Evolutionary conservation across 169 alveolate genomes (phyloP).

Genomic region (Blepharisma undulans): DNA sequence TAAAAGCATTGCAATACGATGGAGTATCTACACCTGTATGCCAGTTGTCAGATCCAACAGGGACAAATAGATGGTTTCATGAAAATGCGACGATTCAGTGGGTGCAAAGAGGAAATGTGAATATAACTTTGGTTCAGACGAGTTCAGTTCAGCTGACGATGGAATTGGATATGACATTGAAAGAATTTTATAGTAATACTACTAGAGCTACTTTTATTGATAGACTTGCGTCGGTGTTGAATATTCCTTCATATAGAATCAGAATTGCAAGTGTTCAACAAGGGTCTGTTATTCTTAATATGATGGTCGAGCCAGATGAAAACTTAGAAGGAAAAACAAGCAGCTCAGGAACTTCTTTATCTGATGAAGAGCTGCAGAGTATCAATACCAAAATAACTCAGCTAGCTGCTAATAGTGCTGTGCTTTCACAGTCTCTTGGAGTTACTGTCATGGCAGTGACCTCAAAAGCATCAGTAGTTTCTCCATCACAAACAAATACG

Average conservation of each 20-base stretch:
- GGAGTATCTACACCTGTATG: not conserved
- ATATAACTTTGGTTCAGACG: not conserved
- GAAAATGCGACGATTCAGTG: slow-evolving; percentile 24
- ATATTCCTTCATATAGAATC: slow-evolving; percentile 50
- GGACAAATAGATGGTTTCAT: slow-evolving; percentile 8
- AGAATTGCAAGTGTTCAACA: slow-evolving; percentile 38
- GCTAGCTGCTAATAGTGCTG: not conserved
- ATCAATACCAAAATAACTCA: not conserved
- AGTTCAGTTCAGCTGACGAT: slow-evolving; percentile 34
- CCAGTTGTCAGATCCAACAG: slow-evolving; percentile 19
- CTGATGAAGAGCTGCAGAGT: not conserved
- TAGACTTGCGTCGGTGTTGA: slow-evolving; percentile 48
- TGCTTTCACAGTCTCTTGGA: not conserved
- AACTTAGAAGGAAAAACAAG: no score
- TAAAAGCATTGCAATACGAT: slow-evolving; percentile 8
- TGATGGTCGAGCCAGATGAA: not conserved
- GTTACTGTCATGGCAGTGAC: not conserved
- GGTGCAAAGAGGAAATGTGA: slow-evolving; percentile 10
- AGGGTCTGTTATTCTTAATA: slow-evolving; percentile 51
- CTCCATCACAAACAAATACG: not conserved
- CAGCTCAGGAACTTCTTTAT: not conserved
- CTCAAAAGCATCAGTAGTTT: not conserved
- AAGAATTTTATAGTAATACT: slow-evolving; percentile 44
- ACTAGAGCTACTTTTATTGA: slow-evolving; percentile 54
- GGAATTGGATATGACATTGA: slow-evolving; percentile 52